Evolutionary conservation across 768 basidiomycete species (phyloP), one percentile per base, ranked within the genome.

Genomic region (Lactarius tabidus): DNA sequence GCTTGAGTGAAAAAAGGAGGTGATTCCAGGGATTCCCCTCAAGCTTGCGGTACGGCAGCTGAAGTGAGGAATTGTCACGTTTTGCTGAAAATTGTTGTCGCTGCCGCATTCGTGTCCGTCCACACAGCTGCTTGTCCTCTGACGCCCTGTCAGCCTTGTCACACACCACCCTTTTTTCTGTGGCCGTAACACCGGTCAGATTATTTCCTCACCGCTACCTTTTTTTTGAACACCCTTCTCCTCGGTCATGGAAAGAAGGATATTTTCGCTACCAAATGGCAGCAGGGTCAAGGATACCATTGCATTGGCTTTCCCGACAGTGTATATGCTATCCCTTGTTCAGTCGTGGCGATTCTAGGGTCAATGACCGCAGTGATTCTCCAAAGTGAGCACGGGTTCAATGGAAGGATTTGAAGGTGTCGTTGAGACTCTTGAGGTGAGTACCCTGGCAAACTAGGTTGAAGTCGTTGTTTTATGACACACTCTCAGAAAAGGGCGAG

Each of bases 141-240:
- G 17, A 39, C 39, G 23, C 36, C 39, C 20, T 20, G 35, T 58
- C 56, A 43, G 23, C 12, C 41, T 63, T 31, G 17, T 23, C 33
- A 29, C 54, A 43, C 28, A 51, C 62, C 63, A 20, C 41, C 51
- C n/a, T 14, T 53, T 64, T 31, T n/a, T 14, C 38, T 15, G 43
- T 17, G 10, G 9, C 20, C 51, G 8, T 14, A 53, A 36, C 52
- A 45, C 23, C 6, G n/a, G 31, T 23, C n/a, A 18, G 57, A 28
- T 17, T 8, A 59, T 54, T 35, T 43, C 35, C 38, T 23, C 43
- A 45, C 41, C 41, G 53, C 26, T 17, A 33, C 41, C 36, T 41
- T 35, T 43, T 20, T 23, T 43, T 26, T 48, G 45, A 23, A 23
- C 31, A 35, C 33, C 17, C 52, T 20, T 29, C 57, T 20, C 36